A percentile compares a stretch with the other conserved stretches of the same genome.
Conservation (phyloP, 495 filamentous ascomycete genomes). For the Tuber aestivum region DNA sequence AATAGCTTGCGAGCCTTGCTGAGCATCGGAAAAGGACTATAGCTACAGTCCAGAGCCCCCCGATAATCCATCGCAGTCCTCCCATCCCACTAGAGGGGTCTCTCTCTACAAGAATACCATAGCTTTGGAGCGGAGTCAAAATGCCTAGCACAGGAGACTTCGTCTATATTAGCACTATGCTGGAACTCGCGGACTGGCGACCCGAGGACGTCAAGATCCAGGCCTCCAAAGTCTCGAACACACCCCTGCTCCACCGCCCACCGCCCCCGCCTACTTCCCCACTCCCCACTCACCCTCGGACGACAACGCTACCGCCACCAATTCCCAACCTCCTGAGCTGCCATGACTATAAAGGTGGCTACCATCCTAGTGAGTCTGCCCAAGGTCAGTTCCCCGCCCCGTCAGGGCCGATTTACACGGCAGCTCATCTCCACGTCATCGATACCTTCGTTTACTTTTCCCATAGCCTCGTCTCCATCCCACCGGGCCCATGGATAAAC, state of each 20-base stretch:
- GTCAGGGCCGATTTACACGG: slow-evolving; percentile 37
- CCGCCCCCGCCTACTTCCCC: neutral
- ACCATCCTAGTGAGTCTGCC: slow-evolving; percentile 45
- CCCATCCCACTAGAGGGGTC: neutral
- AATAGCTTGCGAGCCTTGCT: neutral
- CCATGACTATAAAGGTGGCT: slow-evolving; percentile 48
- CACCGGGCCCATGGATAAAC: slow-evolving; percentile 49
- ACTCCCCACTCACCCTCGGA: neutral
- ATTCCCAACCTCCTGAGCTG: slow-evolving; percentile 43
- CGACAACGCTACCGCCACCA: slow-evolving; percentile 8
- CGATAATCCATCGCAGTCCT: neutral
- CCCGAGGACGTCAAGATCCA: slow-evolving; percentile 40
- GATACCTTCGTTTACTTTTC: slow-evolving; percentile 48
- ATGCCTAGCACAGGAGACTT: slow-evolving; percentile 13
- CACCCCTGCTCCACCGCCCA: slow-evolving; percentile 42
- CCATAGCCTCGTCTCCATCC: slow-evolving; percentile 47
- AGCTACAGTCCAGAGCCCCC: neutral
- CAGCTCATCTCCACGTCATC: slow-evolving; percentile 47
- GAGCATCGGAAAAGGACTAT: neutral
- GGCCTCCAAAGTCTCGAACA: slow-evolving; percentile 45
- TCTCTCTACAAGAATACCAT: neutral
- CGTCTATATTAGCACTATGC: slow-evolving; percentile 39
- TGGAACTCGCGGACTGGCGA: slow-evolving; percentile 44
- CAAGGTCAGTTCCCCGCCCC: slow-evolving; percentile 34
- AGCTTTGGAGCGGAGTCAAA: neutral